Evolutionary conservation across 129 eudicot genomes (phyloP), one percentile per base, ranked within the genome.

Genomic region (Ambrosia trifida): DNA sequence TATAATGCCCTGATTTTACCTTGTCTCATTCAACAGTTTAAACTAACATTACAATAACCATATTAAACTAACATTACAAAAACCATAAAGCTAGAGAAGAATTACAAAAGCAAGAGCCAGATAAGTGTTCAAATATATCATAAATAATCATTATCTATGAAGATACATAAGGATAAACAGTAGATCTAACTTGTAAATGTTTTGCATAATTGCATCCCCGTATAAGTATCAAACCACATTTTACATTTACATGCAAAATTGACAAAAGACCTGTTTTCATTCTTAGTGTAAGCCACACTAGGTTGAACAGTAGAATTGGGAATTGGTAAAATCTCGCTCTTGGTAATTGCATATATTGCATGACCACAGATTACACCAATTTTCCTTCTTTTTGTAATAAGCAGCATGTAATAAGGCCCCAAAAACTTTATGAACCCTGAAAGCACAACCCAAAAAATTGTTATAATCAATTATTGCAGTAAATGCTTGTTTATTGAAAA

Each of bases 201-300:
- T 58, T 72, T 69, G 28, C 65, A 77, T 54, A 47, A 44, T 68
- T 69, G 41, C 54, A 77, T 41, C 79, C 72, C 76, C 79, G 74
- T 66, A 79, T 47, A 63, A 72, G 73, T 76, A 83, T 79, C 56
- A 77, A 77, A 13, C 43, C 63, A 72, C 72, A 78, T 66, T 80
- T 81, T 82, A 82, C 85, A 82, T 77, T 82, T 81, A 84, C 86
- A 86, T 41, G 80, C 68, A 84, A 82, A 86, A 87, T 82, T 80
- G 92, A 85, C 89, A 63, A 83, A 87, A 80, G 86, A 95, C 99
- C 99, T 95, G 89, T 90, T 95, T 81, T 95, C 99, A 76, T 83
- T 86, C 81, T 88, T 84, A 81, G 94, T 79, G 86, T 81, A 64
- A 81, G 87, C 91, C 86, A 87, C 74, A 81, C 85, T 79, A 67